phyloP scores from a whole-genome alignment of 768 basidiomycete species.

The Naganishia friedmannii region DNA sequence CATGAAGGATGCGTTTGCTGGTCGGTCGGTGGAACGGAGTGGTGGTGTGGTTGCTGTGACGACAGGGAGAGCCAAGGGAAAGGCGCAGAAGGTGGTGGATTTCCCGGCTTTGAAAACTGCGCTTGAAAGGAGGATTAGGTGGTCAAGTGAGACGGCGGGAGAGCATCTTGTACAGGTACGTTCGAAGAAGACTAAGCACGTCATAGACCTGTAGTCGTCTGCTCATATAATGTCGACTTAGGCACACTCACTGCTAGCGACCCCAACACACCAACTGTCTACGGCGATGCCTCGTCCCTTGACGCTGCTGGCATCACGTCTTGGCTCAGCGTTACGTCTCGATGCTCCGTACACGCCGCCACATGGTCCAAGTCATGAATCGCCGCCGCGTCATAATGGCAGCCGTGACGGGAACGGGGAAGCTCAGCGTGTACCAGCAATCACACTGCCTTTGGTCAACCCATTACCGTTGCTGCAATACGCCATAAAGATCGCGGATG shows the following conservation, averaged over 20 bases:
- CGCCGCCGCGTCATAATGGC: not conserved
- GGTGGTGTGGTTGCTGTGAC: slow-evolving; percentile 1
- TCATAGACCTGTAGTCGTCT: too few species aligned
- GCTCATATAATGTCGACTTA: not conserved
- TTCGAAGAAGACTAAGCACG: not conserved
- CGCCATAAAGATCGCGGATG: slow-evolving; percentile 23
- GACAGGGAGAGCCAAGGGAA: not conserved
- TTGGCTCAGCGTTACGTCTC: not conserved
- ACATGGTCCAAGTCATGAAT: not conserved
- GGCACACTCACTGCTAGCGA: slow-evolving; percentile 11
- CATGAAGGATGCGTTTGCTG: not conserved
- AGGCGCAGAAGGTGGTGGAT: slow-evolving; percentile 12
- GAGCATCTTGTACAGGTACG: slow-evolving; percentile 23
- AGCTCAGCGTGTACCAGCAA: not conserved
- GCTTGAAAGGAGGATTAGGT: slow-evolving; percentile 6
- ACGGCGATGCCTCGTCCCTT: not conserved
- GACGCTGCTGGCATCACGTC: not conserved
- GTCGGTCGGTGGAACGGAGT: not conserved
- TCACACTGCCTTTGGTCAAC: slow-evolving; percentile 17
- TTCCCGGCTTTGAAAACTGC: slow-evolving; percentile 7
- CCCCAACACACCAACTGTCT: slow-evolving; percentile 1
- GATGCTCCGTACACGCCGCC: slow-evolving; percentile 11
- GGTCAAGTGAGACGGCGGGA: slow-evolving; percentile 19
- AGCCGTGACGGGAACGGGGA: too few species aligned
- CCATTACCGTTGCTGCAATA: slow-evolving; percentile 21